Base-by-base conservation (phyloP, 2,329 filamentous ascomycete species). In the Xylaria sp. region DNA sequence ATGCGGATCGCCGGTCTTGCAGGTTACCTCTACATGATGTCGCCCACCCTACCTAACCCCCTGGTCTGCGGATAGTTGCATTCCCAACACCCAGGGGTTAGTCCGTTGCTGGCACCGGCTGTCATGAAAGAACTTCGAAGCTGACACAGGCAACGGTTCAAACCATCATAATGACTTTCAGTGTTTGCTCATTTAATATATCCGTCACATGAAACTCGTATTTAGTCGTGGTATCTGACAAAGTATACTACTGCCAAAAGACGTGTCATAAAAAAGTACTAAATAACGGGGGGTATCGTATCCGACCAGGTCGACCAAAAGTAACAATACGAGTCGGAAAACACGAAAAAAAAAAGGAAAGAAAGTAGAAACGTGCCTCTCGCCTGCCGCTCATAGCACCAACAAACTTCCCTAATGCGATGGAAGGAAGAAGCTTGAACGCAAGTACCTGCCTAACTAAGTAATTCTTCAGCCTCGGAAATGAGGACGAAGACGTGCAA, bases 201-300 rank as follows among this genome's bases (percentile, higher is more conserved):
- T n/a, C 26, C 15, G 9, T 31, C 46, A 28, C 26, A 53, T 53
- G 26, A 53, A 53, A 53, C 26, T 31, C 26, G 17, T 33, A 53
- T 33, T 33, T 53, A 33, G 49, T 56, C n/a, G 9, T 56, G 20
- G 33, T 38, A 56, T 56, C 53, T 23, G 53, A 56, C n/a, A 11
- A 23, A 23, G n/a, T 56, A 38, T 38, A 38, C 31, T 13, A 9
- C n/a, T 31, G 17, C n/a, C 0, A 42, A 31, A 28, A 44, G 6
- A 42, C 6, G 11, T 10, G 15, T 33, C 5, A 54, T 57, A 42
- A 48, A 59, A 17, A n/a, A 26, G 33, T 28, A 51, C 54, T 33
- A 64, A 23, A 56, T 42, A 60, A 61, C 63, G 17, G 44, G 65
- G 23, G 68, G 68, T 68, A 70, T 70, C 68, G 65, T 70, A 68